Evolutionary conservation across 768 basidiomycete genomes (phyloP).

Genomic region (Boletus vinaceobasis): DNA sequence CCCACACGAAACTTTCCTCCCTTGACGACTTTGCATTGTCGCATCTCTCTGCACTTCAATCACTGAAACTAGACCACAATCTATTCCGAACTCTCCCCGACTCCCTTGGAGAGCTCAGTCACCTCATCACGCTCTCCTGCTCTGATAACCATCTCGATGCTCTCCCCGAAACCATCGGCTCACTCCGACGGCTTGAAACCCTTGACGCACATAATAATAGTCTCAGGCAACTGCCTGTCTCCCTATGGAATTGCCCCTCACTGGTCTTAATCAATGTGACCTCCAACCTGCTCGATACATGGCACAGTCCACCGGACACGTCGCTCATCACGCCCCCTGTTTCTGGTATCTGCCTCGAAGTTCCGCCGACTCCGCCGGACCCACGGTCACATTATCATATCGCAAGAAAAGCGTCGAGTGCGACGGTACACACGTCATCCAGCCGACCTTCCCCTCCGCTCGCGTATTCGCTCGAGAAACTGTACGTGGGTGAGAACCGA

Average conservation of each 20-base stretch:
- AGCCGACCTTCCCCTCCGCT: conserved; percentile 49
- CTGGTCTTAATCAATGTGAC: conserved; percentile 78
- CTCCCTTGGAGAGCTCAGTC: conserved; percentile 68
- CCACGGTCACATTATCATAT: conserved; percentile 19
- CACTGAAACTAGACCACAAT: conserved; percentile 82
- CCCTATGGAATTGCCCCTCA: conserved; percentile 81
- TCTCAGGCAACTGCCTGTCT: conserved; percentile 66
- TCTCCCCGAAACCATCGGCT: conserved; percentile 75
- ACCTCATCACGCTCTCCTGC: conserved; percentile 73
- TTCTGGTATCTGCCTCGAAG: conserved; percentile 24
- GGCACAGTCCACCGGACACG: conserved; percentile 59
- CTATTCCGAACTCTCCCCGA: conserved; percentile 81
- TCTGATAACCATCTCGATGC: conserved; percentile 85
- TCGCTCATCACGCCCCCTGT: conserved; percentile 24
- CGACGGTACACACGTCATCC: conserved; percentile 28
- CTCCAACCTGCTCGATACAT: conserved; percentile 76
- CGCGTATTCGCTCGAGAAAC: conserved; percentile 65
- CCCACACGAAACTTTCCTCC: conserved; percentile 82
- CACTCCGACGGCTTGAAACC: conserved; percentile 64
- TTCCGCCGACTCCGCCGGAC: conserved; percentile 9
- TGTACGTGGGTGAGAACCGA: conserved; percentile 89
- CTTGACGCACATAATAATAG: conserved; percentile 93
- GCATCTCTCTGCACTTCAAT: conserved; percentile 67
- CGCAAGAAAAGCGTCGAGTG: conserved; percentile 35
- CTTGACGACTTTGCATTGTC: conserved; percentile 72